phyloP scores from a whole-genome alignment of 345 rosid species.

The Populus simonii region DNA sequence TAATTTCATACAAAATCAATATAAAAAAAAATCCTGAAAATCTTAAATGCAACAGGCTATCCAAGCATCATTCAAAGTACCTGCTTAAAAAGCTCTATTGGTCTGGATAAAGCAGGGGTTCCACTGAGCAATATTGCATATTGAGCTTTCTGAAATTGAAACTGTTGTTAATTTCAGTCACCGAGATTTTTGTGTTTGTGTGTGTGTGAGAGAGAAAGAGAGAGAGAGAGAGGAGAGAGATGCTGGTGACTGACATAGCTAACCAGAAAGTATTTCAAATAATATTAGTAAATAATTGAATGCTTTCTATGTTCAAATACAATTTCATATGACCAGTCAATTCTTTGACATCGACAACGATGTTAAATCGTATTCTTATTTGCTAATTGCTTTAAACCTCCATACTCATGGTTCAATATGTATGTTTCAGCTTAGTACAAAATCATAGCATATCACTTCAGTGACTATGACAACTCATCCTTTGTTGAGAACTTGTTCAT shows the following conservation, averaged over 20 bases:
- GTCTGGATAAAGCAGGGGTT: slow-evolving; percentile 96
- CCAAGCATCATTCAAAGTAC: slow-evolving; percentile 29
- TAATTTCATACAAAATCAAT: slow-evolving; percentile 10
- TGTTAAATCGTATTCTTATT: no score
- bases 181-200: background rate
- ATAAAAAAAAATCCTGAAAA: slow-evolving; percentile 6
- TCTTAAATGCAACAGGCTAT: slow-evolving; percentile 8
- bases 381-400: no score
- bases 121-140: slow-evolving; percentile 86
- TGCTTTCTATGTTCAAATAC: background rate
- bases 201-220: background rate
- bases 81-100: slow-evolving; percentile 95
- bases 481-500: slow-evolving; percentile 2
- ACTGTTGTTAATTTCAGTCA: background rate
- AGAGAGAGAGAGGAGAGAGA: background rate
- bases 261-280: background rate
- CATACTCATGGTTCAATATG: no score
- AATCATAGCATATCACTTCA: background rate
- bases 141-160: slow-evolving; percentile 72
- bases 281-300: no score
- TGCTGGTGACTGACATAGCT: background rate
- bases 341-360: no score
- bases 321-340: no score
- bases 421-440: no score
- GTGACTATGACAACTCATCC: background rate